These are phyloP conservation scores for Vaccinium corymbosum DNA, from an alignment of 148 eudicot genomes.

Conservation along the genomic window DNA sequence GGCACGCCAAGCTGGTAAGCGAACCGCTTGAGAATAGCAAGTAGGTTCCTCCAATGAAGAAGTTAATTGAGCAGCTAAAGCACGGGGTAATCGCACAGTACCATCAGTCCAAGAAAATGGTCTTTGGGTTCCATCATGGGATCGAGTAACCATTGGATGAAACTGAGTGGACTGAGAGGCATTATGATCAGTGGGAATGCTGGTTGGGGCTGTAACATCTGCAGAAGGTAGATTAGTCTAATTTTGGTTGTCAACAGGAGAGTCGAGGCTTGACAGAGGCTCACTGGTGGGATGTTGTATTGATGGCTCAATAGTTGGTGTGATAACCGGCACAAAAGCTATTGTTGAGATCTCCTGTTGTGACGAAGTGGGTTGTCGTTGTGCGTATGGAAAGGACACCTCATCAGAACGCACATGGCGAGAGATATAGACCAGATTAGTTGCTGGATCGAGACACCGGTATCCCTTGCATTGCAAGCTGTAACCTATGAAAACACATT, in stretches of 20 bases:
- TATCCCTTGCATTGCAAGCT: background rate
- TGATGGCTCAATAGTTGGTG: too few relatives aligned
- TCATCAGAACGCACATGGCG: background rate
- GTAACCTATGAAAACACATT: background rate
- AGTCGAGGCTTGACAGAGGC: too few relatives aligned
- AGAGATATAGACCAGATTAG: background rate
- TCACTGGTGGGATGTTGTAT: too few relatives aligned
- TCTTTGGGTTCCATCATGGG: background rate
- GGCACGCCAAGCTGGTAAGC: background rate
- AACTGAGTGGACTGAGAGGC: too few relatives aligned
- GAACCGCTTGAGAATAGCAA: background rate
- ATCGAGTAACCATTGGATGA: background rate
- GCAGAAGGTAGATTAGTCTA: too few relatives aligned
- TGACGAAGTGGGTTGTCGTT: background rate
- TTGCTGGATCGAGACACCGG: background rate
- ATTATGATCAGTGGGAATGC: too few relatives aligned
- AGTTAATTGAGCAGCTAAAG: background rate
- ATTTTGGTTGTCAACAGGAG: too few relatives aligned
- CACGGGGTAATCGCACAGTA: background rate
- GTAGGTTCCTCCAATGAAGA: background rate
- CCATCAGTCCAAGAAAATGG: background rate
- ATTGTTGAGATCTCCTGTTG: background rate
- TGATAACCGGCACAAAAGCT: background rate
- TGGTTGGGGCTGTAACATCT: too few relatives aligned
- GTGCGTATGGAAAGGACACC: background rate